Evolutionary conservation across 2,329 filamentous ascomycete genomes (phyloP), one percentile per base, ranked within the genome.

Genomic region (Sporothrix mexicana): DNA sequence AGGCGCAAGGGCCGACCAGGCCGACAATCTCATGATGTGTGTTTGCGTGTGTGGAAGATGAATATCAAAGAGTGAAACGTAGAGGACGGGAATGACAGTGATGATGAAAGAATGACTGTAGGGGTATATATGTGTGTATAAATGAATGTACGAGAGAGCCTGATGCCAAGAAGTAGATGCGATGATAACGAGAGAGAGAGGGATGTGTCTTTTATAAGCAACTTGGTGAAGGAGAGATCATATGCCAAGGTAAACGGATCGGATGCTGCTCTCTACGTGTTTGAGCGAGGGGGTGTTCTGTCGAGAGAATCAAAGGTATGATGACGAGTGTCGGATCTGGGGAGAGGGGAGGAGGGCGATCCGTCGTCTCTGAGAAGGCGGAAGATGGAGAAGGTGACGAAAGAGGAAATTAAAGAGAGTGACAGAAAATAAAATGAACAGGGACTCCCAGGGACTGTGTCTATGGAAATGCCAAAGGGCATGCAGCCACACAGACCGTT

Each of bases 11-110:
- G 57, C 72, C 20, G 72, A 62, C 25, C 70, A 25, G 41, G 61
- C 36, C 6, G 72, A 59, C n/a, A 73, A 41, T 49, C 68, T 73
- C 72, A 73, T 73, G n/a, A 17, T 69, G 55, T 43, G 43, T 43
- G 23, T 9, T 45, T 13, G 36, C 30, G 23, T 7, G 55, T 59
- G 25, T 30, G 13, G 17, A 17, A 36, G 7, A 36, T 7, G 25
- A 36, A 23, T 5, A 23, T 10, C 2, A 15, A 36, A 30, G 55
- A 15, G 55, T 1, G 53, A 30, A 17, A 10, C 1, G 12, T 13
- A 8, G 36, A 6, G 23, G 20, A 9, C 12, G 10, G 20, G 2
- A 55, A 55, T 5, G 13, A n/a, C 49, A 15, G n/a, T n/a, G 15
- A 51, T 15, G n/a, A n/a, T n/a, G n/a, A 51, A n/a, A 51, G 12